phyloP scores from a whole-genome alignment of 2,329 filamentous ascomycete species.

The Fusarium nodosum region DNA sequence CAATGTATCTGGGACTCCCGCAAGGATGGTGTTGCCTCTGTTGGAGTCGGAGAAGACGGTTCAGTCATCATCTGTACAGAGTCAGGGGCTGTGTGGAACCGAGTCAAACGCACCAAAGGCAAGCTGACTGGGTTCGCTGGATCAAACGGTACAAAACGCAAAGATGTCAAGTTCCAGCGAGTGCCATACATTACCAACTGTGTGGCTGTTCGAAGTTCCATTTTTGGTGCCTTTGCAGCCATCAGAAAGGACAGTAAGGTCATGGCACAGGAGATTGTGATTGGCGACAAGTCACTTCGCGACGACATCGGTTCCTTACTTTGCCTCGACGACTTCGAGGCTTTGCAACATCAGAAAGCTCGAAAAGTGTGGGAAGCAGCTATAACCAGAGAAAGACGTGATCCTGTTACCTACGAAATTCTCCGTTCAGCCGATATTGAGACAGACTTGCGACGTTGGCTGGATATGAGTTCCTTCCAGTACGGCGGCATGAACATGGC shows the following conservation, averaged over 20 bases:
- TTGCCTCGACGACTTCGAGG: constrained; percentile 72
- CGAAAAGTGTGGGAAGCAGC: constrained; percentile 59
- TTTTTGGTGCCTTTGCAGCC: constrained; percentile 90
- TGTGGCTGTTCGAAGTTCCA: constrained; percentile 85
- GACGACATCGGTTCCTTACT: constrained; percentile 78
- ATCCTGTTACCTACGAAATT: constrained; percentile 64
- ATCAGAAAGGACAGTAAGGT: constrained; percentile 87
- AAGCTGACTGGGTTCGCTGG: constrained; percentile 72
- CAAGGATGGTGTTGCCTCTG: constrained; percentile 88
- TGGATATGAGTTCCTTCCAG: constrained; percentile 57
- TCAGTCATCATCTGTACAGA: constrained; percentile 95
- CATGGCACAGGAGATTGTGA: constrained; percentile 76
- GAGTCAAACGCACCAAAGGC: constrained; percentile 83
- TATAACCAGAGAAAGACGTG: constrained; percentile 61
- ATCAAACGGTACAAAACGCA: constrained; percentile 72
- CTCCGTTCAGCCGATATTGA: constrained; percentile 76
- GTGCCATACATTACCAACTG: constrained; percentile 90
- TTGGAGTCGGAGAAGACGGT: constrained; percentile 90
- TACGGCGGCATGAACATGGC: constrained; percentile 60
- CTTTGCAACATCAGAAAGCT: constrained; percentile 56
- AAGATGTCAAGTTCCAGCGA: constrained; percentile 95
- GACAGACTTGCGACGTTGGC: constrained; percentile 68
- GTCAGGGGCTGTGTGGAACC: constrained; percentile 92
- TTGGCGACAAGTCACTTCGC: constrained; percentile 78
- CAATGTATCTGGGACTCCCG: constrained; percentile 90